phyloP scores from a whole-genome alignment of 768 basidiomycete genomes.

The Lyophyllum atratum region DNA sequence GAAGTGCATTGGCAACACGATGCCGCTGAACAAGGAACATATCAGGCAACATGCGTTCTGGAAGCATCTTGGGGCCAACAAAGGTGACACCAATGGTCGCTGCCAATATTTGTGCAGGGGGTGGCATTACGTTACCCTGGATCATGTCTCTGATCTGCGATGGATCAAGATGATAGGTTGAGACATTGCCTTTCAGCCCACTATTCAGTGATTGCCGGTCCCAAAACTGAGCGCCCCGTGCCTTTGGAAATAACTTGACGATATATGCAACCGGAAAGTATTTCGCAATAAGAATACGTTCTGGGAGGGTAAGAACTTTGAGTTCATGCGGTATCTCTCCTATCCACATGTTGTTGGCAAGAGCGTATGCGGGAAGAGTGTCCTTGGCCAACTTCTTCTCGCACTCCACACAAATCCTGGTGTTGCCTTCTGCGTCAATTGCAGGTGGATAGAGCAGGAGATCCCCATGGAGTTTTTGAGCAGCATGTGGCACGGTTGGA shows the following conservation, averaged over 20 bases:
- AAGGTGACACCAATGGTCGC: conserved; percentile 31
- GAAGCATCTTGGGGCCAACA: conserved; percentile 24
- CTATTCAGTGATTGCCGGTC: conserved; percentile 12
- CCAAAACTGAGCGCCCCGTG: conserved; percentile 9
- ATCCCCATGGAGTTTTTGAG: not conserved
- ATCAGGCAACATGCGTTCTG: conserved; percentile 16
- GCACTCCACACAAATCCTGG: conserved; percentile 12
- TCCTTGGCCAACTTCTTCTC: not conserved
- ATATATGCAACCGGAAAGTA: conserved; percentile 34
- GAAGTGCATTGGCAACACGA: conserved; percentile 24
- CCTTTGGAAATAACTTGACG: conserved; percentile 38
- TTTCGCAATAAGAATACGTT: conserved; percentile 33
- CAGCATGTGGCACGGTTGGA: not conserved
- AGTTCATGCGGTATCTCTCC: conserved; percentile 31
- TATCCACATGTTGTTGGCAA: conserved; percentile 45
- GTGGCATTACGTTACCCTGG: conserved; percentile 26
- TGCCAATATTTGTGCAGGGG: conserved; percentile 20
- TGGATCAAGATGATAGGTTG: conserved; percentile 25
- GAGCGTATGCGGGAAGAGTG: conserved; percentile 18
- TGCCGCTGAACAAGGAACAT: conserved; percentile 25
- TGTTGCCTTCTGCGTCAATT: not conserved
- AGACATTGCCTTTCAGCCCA: conserved; percentile 35
- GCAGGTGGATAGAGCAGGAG: not conserved
- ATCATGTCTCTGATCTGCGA: conserved; percentile 23
- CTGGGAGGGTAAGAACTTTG: conserved; percentile 28